phyloP scores from a whole-genome alignment of 2,329 filamentous ascomycete species.

The Plenodomus biglobosus region DNA sequence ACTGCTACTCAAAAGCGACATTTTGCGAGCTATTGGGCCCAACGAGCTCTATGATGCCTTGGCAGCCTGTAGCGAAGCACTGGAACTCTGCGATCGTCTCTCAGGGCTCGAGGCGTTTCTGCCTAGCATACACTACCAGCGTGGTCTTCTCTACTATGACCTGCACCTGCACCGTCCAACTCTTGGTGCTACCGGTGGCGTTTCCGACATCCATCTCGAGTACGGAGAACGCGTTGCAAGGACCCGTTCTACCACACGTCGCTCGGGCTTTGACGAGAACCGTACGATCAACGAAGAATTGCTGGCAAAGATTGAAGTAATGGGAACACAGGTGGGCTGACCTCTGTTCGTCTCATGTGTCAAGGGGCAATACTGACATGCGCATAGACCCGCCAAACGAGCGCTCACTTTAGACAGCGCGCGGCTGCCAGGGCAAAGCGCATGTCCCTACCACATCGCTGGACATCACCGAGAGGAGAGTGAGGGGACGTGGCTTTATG shows the following conservation, averaged over 20 bases:
- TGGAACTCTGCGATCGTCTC: slow-evolving; percentile 30
- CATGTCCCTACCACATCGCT: slow-evolving; percentile 24
- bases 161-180: slow-evolving; percentile 12
- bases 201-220: neutral
- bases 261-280: slow-evolving; percentile 35
- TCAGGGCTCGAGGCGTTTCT: slow-evolving; percentile 23
- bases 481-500: neutral
- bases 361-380: too few species aligned
- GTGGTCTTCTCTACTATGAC: slow-evolving; percentile 27
- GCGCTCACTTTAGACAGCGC: slow-evolving; percentile 25
- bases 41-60: slow-evolving; percentile 32
- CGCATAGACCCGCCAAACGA: slow-evolving; percentile 26
- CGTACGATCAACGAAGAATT: slow-evolving; percentile 20
- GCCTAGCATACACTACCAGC: slow-evolving; percentile 32
- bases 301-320: slow-evolving; percentile 15
- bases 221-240: neutral
- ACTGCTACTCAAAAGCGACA: slow-evolving; percentile 33
- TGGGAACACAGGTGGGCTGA: slow-evolving; percentile 15
- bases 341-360: too few species aligned
- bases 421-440: slow-evolving; percentile 26
- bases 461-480: slow-evolving; percentile 10
- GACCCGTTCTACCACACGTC: slow-evolving; percentile 9
- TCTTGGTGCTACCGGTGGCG: neutral
- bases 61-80: slow-evolving; percentile 35
- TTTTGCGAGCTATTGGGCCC: slow-evolving; percentile 25